Evolutionary conservation across 192 early-diverging fungal species (phyloP), one percentile per base, ranked within the genome.

Genomic region (Backusella circina): DNA sequence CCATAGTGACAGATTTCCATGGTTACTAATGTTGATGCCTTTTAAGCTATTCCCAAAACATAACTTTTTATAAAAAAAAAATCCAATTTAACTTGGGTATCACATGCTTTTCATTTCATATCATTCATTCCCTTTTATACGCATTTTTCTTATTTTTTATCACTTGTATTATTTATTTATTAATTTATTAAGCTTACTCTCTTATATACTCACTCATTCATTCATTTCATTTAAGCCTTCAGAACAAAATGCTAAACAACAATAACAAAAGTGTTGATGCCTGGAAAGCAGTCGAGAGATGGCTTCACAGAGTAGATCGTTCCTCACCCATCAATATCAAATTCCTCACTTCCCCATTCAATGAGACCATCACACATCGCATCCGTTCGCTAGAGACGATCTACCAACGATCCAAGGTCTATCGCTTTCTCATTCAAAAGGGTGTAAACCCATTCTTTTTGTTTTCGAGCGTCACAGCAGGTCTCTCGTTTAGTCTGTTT

Each of bases 311-410:
- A 1, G 54, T 61, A 3, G 54, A 61, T 61, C 54, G 21, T 4
- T 61, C 54, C 23, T 61, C 75, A 64, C 79, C 79, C 38, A 80
- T 80, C 51, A 76, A 80, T 23, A 15, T 80, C 12, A 39, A 32
- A 4, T 67, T 80, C 32, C 4, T 76, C 12, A 73, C 75, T 4
- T 54, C 33, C 1, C 79, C 79, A 5, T 47, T 76, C n/a, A 37
- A 65, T 31, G 33, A 67, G 26, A 37, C 75, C 21, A 37, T 65
- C 13, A 61, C 73, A 10, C 13, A 31, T 31, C 74, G 79, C 33
- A 67, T 80, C 10, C 35, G 44, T 9, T 44, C 71, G 8, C 44
- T 80, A 1, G 79, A 80, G 47, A 30, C 47, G 18, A 30, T 80
- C 0, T 80, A 80, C 54, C 65, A 65, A 26, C 65, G 39, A 16